A percentile compares a stretch with the other conserved stretches of the same genome.
phyloP scores from a whole-genome alignment of 1,284 basidiomycete genomes.

The Cutaneotrichosporon dermatis region DNA sequence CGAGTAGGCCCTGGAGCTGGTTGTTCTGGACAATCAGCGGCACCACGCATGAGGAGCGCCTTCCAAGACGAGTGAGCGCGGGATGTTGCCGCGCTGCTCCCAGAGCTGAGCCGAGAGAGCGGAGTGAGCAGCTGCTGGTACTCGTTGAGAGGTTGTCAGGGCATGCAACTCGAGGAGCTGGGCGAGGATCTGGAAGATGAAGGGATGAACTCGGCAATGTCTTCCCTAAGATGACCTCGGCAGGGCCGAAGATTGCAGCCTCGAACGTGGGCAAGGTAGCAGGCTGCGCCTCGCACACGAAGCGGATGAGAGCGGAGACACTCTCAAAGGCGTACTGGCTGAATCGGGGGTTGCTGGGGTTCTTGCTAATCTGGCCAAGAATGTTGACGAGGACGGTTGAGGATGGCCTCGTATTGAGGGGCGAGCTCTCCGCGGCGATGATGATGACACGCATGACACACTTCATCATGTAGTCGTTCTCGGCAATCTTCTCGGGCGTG shows the following conservation, averaged over 20 bases:
- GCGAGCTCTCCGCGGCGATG: constrained; percentile 76
- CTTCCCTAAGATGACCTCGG: constrained; percentile 85
- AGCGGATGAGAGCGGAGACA: constrained; percentile 84
- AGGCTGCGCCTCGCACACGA: constrained; percentile 68
- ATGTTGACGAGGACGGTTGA: constrained; percentile 75
- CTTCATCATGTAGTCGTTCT: constrained; percentile 98
- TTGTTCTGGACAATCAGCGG: constrained; percentile 64
- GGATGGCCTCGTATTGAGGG: constrained; percentile 62
- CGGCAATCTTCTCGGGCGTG: constrained; percentile 88
- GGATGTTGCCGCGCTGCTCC: constrained; percentile 94
- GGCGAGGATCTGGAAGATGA: constrained; percentile 92
- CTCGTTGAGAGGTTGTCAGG: constrained; percentile 60
- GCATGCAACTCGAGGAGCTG: constrained; percentile 88
- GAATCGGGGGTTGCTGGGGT: constrained; percentile 95
- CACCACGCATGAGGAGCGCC: constrained; percentile 75
- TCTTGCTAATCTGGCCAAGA: constrained; percentile 81
- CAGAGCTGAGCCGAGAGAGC: constrained; percentile 83
- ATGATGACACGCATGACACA: constrained; percentile 92
- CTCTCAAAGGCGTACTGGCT: constrained; percentile 97
- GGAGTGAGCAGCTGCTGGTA: constrained; percentile 78
- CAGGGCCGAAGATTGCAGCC: constrained; percentile 74
- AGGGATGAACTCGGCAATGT: constrained; percentile 97
- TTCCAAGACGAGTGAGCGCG: constrained; percentile 89
- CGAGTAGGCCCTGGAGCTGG: constrained; percentile 75
- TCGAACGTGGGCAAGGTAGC: constrained; percentile 72